These are phyloP conservation scores for Clavaria fumosa DNA, from an alignment of 768 basidiomycete genomes.

Conservation along the genomic window DNA sequence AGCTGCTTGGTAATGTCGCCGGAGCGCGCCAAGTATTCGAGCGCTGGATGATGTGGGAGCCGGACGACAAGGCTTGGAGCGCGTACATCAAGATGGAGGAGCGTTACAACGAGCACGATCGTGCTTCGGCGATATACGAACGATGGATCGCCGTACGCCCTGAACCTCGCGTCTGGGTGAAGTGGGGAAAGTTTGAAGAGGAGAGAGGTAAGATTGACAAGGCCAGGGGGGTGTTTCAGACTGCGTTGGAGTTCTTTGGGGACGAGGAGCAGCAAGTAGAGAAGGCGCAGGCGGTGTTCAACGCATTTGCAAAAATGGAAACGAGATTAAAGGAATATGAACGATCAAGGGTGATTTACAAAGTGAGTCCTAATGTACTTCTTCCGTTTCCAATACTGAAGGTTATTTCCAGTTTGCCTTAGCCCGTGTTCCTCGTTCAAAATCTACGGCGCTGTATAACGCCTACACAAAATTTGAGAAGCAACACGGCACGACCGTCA, in stretches of 20 bases:
- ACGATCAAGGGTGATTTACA: constrained; percentile 92
- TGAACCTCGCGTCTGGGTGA: constrained; percentile 73
- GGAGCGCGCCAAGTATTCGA: constrained; percentile 97
- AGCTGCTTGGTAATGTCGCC: constrained; percentile 88
- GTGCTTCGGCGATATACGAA: constrained; percentile 88
- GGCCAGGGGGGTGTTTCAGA: constrained; percentile 79
- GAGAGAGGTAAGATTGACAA: constrained; percentile 60
- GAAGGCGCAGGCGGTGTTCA: constrained; percentile 87
- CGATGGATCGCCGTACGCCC: constrained; percentile 67
- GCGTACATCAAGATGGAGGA: constrained; percentile 98
- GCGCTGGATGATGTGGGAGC: constrained; percentile 99
- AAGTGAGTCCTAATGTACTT: constrained; percentile 50
- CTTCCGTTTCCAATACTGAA: not conserved
- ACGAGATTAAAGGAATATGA: constrained; percentile 92
- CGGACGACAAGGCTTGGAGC: constrained; percentile 99
- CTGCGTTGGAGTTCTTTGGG: constrained; percentile 78
- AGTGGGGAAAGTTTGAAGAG: constrained; percentile 82
- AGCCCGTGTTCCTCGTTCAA: constrained; percentile 79
- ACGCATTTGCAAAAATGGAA: constrained; percentile 92
- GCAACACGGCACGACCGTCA: constrained; percentile 80
- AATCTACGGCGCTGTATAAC: constrained; percentile 76
- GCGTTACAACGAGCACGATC: constrained; percentile 80
- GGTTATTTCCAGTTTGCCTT: constrained; percentile 68
- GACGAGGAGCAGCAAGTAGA: constrained; percentile 88
- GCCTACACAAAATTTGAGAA: constrained; percentile 97